Base-by-base conservation (phyloP, 352 stramenopile genomes). In the Pelagophyceae sp. region DNA sequence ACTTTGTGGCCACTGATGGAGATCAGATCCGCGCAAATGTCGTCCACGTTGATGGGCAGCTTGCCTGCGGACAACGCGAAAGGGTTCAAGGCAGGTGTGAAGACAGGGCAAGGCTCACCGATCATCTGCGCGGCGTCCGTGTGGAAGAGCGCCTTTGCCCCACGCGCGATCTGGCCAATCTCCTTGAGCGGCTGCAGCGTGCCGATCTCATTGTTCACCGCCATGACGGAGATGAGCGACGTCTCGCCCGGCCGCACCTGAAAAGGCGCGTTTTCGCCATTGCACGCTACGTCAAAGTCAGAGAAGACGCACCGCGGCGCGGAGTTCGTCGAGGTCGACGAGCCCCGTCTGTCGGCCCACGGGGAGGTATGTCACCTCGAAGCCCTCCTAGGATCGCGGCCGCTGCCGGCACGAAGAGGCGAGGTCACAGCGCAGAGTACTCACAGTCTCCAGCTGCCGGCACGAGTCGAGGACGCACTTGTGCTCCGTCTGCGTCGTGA, bases 201-300 rank as follows among this genome's bases (percentile, higher is more conserved):
- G 45, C 96, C 96, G 85, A 99, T 99, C 86, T 99, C 96, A 84
- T 99, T 99, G 89, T 99, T 98, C 64, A 99, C 96, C 0, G 95
- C 96, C 90, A 99, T 99, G 61, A 99, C 87, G 65, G 91, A 98
- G 35, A 98, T 92, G 0, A 99, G 85, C 27, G 91, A 90, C n/a
- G 96, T 99, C 78, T 96, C 88, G 25, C 96, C 92, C 0, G 38
- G 19, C 3, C 45, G 70, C n/a, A n/a, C n/a, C n/a, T n/a, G n/a
- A n/a, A n/a, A n/a, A 64, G 54, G 54, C 27, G 54, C n/a, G 54
- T 27, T 27, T 64, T 64, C n/a, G 27, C 27, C 54, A 27, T 64
- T n/a, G 27, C n/a, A 27, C 27, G 27, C 27, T 64, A 64, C 31
- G 90, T 89, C 31, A 94, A 91, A n/a, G n/a, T n/a, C n/a, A n/a